These are phyloP conservation scores for Taxillus chinensis DNA, from an alignment of 164 flowering plant species.

Conservation along the genomic window DNA sequence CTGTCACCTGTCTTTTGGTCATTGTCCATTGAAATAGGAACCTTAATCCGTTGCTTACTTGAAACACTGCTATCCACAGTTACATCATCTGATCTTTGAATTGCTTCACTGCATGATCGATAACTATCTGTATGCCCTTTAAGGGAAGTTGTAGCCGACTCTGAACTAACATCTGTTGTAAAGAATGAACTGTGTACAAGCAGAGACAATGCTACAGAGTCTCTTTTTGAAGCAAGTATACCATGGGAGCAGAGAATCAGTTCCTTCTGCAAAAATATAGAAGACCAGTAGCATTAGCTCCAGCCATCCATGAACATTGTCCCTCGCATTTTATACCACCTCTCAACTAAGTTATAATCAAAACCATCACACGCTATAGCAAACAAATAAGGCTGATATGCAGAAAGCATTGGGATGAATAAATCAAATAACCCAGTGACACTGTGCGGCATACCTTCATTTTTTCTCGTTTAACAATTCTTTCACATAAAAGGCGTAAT, in stretches of 20 bases:
- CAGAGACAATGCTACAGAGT: slow-evolving; percentile 45
- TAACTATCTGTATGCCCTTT: slow-evolving; percentile 47
- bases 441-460: slow-evolving; percentile 46
- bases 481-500: slow-evolving; percentile 86
- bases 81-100: slow-evolving; percentile 78
- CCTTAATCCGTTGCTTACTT: slow-evolving; percentile 35
- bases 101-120: slow-evolving; percentile 56
- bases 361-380: too few relatives aligned
- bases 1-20: slow-evolving; percentile 68
- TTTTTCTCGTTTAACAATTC: slow-evolving; percentile 82
- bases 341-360: too few relatives aligned
- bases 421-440: background rate
- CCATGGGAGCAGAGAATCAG: slow-evolving; percentile 78
- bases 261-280: slow-evolving; percentile 63
- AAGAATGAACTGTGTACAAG: slow-evolving; percentile 46
- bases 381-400: too few relatives aligned
- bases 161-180: slow-evolving; percentile 78
- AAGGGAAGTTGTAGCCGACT: slow-evolving; percentile 88
- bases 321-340: too few relatives aligned
- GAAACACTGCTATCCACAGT: slow-evolving; percentile 69
- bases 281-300: background rate
- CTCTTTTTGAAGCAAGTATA: slow-evolving; percentile 64
- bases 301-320: background rate
- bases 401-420: too few relatives aligned
- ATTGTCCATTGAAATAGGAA: slow-evolving; percentile 40